phyloP scores from a whole-genome alignment of 2,329 filamentous ascomycete species.

The Fusarium gaditjirri region DNA sequence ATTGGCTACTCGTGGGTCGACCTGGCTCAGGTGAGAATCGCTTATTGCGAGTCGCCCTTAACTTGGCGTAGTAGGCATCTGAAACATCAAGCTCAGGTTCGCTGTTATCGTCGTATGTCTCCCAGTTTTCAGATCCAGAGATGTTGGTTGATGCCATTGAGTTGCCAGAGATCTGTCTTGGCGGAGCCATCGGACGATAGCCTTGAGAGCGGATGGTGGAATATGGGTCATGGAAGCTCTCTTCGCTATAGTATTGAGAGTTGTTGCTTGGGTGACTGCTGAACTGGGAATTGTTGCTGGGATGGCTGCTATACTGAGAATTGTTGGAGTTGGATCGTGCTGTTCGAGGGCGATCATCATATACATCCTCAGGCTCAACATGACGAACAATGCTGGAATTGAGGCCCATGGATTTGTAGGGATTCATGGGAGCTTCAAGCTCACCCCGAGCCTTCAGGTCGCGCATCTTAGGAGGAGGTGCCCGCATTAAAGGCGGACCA shows the following conservation, averaged over 20 bases:
- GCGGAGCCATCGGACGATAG: conserved; percentile 55
- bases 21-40: conserved; percentile 64
- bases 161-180: conserved; percentile 71
- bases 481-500: conserved; percentile 66
- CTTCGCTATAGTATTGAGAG: conserved; percentile 51
- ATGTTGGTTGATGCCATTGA: conserved; percentile 80
- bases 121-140: conserved; percentile 95
- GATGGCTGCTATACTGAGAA: conserved; percentile 48
- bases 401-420: conserved; percentile 60
- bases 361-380: conserved; percentile 83
- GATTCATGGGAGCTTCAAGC: conserved; percentile 61
- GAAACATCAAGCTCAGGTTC: conserved; percentile 79
- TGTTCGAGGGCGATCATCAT: conserved; percentile 69
- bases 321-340: conserved; percentile 54
- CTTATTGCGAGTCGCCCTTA: conserved; percentile 75
- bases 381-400: conserved; percentile 67
- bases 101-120: conserved; percentile 90
- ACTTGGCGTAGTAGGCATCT: conserved; percentile 83
- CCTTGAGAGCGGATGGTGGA: conserved; percentile 54
- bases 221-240: conserved; percentile 51
- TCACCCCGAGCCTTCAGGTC: conserved; percentile 70
- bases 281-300: conserved; percentile 49
- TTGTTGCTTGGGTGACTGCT: conserved; percentile 31
- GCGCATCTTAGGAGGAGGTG: conserved; percentile 92
- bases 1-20: conserved; percentile 54